Base-by-base conservation (phyloP, 441 rosid genomes). In the Cnidoscolus chayamansa region DNA sequence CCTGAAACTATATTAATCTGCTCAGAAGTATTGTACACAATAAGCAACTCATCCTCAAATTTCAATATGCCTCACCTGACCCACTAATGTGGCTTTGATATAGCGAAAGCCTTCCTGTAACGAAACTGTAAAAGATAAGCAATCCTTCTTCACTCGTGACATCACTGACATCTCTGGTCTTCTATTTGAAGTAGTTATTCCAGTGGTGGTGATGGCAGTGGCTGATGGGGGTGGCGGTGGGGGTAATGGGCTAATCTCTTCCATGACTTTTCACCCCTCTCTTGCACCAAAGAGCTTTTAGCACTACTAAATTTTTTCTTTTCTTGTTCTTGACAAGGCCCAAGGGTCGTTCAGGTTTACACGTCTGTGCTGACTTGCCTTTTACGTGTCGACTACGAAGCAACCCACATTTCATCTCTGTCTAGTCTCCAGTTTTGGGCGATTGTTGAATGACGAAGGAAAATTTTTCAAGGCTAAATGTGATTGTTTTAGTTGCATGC, bases 41-140 rank as follows among this genome's bases (percentile, higher is more conserved):
- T 61, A n/a, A 37, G 19, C 0, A 10, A 16, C 47, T 17, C 0
- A n/a, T 32, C 1, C 47, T 35, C 45, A 40, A 40, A 35, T 35
- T 40, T 40, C 45, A 40, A 40, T 4, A 5, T 5, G 45, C 45
- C 45, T 40, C 64, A 85, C 89, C 87, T 78, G 78, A 10, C 88
- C 90, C 3, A 84, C 67, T 40, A 83, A 75, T 17, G 77, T 70
- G 65, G 89, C 89, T 79, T 84, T 83, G 67, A 83, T 67, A 69
- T 79, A 80, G 69, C 78, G 77, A 40, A 86, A 72, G 13, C 86
- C 77, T 31, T 86, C 91, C 30, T 83, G 80, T 65, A 81, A 53
- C 35, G 88, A 81, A 70, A 83, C 85, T 61, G 72, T 49, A 67
- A 82, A 74, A 8, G 79, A 81, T 55, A 85, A 64, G 68, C 85